Evolutionary conservation across 495 filamentous ascomycete species (phyloP), one percentile per base, ranked within the genome.

Genomic region (Penicillium mononematosum): DNA sequence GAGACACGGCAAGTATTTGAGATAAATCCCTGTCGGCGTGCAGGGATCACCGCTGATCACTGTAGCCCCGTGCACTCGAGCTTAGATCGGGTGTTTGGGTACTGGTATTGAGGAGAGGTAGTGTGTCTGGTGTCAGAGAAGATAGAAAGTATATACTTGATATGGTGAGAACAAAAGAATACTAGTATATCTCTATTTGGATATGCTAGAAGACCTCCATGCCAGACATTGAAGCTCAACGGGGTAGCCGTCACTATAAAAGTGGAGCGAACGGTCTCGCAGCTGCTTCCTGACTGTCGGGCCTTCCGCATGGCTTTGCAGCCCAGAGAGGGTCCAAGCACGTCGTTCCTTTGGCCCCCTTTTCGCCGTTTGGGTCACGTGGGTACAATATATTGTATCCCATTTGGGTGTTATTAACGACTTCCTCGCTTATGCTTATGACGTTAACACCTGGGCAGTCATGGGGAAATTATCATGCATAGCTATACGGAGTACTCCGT

Each of bases 201-300:
- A 36, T 36, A 38, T 36, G 8, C 4, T 5, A 3, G n/a, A 29
- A n/a, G 14, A 29, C 5, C 19, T 9, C 4, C 3, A 9, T 19
- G 12, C 2, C 9, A 29, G 3, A 25, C 16, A 34, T 16, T 14
- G 27, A 49, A 49, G 31, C 31, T 50, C 20, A 34, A 34, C 31
- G 34, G 45, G 17, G 29, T 19, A 52, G 16, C 36, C 16, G 36
- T 39, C 36, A 39, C 36, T 17, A 39, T 16, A 56, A 58, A 56
- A 66, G 70, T 73, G 70, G 70, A 75, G 64, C 70, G 72, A 75
- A 75, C 72, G 72, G 70, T 63, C 66, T 71, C 72, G 70, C 69
- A 72, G 60, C 67, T 70, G 71, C 58, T 70, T 75, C 72, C 72
- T 72, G 66, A 67, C 63, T 75, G 72, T 72, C 70, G 72, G 72